Conservation (phyloP, 345 rosid species). For the Lumnitzera racemosa region DNA sequence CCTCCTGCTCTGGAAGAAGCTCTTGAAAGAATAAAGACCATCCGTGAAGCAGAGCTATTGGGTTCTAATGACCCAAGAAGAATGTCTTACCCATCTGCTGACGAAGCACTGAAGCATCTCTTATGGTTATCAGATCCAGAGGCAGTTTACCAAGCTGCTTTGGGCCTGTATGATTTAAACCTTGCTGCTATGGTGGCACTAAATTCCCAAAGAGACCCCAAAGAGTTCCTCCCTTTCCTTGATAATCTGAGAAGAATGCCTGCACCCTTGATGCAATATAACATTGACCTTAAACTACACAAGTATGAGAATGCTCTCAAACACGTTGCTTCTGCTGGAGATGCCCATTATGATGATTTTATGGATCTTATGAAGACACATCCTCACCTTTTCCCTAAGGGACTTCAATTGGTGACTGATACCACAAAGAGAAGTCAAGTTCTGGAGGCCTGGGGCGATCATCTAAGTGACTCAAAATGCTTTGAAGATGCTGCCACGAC, state of each 20-base stretch:
- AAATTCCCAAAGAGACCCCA: conserved; percentile 92
- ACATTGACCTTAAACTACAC: conserved; percentile 67
- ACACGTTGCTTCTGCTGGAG: conserved; percentile 79
- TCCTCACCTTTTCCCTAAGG: conserved; percentile 76
- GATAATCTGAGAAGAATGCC: conserved; percentile 75
- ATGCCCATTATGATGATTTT: conserved; percentile 53
- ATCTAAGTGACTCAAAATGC: conserved; percentile 62
- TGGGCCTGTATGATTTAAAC: conserved; percentile 92
- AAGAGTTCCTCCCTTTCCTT: conserved; percentile 96
- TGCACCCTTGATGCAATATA: conserved; percentile 62
- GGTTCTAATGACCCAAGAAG: conserved; percentile 49
- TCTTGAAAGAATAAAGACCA: conserved; percentile 72
- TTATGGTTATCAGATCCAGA: conserved; percentile 92
- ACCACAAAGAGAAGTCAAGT: conserved; percentile 45
- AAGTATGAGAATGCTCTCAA: conserved; percentile 85
- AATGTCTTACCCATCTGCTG: conserved; percentile 69
- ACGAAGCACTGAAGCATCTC: conserved; percentile 92
- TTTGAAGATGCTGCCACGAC: conserved; percentile 86
- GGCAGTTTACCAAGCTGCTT: conserved; percentile 88
- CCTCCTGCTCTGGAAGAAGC: conserved; percentile 91
- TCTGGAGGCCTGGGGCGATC: conserved; percentile 93
- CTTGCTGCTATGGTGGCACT: conserved; percentile 98
- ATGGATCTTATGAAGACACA: conserved; percentile 69
- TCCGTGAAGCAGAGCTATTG: conserved; percentile 79
- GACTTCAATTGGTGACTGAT: conserved; percentile 66